phyloP scores from a whole-genome alignment of 139 green algal genomes.

The Bryopsis sp. region DNA sequence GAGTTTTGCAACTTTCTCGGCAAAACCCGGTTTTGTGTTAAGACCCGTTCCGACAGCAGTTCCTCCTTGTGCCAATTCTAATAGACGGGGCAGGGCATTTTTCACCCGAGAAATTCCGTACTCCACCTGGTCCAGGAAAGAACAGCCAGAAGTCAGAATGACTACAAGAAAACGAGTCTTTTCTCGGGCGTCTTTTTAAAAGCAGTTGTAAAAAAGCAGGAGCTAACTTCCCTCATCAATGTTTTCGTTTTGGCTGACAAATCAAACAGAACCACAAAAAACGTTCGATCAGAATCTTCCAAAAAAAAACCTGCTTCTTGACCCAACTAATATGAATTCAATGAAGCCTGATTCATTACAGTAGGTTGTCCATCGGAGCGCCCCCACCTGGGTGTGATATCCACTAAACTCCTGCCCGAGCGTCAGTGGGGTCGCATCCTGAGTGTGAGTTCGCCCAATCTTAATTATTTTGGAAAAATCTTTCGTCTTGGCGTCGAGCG shows the following conservation, averaged over 20 bases:
- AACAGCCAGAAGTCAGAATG: neutral
- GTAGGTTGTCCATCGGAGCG: neutral
- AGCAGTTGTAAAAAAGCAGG: too few species aligned
- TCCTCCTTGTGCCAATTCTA: slow-evolving; percentile 79
- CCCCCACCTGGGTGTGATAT: slow-evolving; percentile 68
- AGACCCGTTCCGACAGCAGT: slow-evolving; percentile 95
- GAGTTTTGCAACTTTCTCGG: slow-evolving; percentile 53
- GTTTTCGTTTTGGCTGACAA: too few species aligned
- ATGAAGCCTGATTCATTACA: neutral
- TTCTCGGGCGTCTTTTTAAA: too few species aligned
- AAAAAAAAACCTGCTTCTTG: neutral
- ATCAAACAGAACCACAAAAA: slow-evolving; percentile 1
- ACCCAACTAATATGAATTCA: too few species aligned
- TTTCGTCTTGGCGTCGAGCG: slow-evolving; percentile 55
- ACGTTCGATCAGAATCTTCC: neutral
- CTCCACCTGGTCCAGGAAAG: slow-evolving; percentile 48
- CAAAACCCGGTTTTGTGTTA: slow-evolving; percentile 80
- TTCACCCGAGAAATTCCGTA: slow-evolving; percentile 68
- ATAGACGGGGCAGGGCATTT: slow-evolving; percentile 55
- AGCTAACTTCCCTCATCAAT: too few species aligned
- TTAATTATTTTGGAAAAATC: slow-evolving; percentile 88
- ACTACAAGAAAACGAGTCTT: too few species aligned
- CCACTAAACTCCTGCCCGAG: slow-evolving; percentile 92
- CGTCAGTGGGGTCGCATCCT: slow-evolving; percentile 90
- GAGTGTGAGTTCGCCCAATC: slow-evolving; percentile 90